Conservation (phyloP, 2,329 filamentous ascomycete genomes). For the Colletotrichum endophyticum region DNA sequence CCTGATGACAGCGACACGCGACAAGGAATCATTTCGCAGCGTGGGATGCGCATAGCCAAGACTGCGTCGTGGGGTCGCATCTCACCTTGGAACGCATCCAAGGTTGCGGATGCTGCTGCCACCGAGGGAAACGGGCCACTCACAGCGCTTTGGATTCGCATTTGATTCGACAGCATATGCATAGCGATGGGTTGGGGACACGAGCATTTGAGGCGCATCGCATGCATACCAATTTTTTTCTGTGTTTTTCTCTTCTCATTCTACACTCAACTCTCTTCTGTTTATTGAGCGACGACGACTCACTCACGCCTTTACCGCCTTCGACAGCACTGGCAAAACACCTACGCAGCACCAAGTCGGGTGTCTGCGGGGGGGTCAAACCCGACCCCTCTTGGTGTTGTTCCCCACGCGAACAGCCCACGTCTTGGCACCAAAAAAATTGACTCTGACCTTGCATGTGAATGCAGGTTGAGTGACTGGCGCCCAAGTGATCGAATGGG, state of each 20-base stretch:
- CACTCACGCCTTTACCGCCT: not conserved
- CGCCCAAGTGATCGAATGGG: conserved; percentile 7
- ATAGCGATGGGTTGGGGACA: conserved; percentile 17
- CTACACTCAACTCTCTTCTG: not conserved
- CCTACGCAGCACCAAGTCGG: conserved; percentile 2
- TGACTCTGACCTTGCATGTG: conserved; percentile 11
- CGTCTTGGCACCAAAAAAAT: not conserved
- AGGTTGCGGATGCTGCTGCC: not conserved
- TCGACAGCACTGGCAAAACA: not conserved
- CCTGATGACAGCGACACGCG: conserved; percentile 7
- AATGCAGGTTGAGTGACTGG: conserved; percentile 12
- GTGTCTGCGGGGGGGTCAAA: not conserved
- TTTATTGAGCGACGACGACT: not conserved
- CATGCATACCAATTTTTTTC: not conserved
- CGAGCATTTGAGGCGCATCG: conserved; percentile 17
- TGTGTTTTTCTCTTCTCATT: not conserved
- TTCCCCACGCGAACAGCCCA: conserved; percentile 1
- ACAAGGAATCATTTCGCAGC: not conserved
- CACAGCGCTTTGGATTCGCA: not conserved
- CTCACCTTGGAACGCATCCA: not conserved
- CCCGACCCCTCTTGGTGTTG: not conserved
- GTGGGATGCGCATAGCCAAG: not conserved
- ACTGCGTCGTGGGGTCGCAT: not conserved
- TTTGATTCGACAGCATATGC: conserved; percentile 15
- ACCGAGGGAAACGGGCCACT: not conserved